Conservation (phyloP, 176 grass and related monocot species). For the Aegilops bicornis region DNA sequence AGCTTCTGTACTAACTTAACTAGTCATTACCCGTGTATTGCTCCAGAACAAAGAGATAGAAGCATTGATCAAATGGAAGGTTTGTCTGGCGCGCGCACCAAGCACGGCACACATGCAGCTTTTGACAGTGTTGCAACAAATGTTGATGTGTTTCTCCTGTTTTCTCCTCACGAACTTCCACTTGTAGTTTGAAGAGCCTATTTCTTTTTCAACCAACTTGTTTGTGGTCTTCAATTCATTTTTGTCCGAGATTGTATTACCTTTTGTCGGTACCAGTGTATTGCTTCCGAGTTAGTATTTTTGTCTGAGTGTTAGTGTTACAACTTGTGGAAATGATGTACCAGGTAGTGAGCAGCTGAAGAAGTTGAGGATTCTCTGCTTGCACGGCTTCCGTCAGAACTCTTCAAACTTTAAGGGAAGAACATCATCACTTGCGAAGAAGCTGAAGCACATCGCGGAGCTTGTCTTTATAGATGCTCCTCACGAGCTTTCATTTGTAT, state of each 20-base stretch:
- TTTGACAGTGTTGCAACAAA: background rate
- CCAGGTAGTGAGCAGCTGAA: constrained; percentile 55
- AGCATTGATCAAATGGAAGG: background rate
- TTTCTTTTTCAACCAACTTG: background rate
- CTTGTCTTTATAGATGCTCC: constrained; percentile 84
- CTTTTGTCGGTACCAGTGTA: too few species aligned
- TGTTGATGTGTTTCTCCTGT: background rate
- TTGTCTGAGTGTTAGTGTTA: background rate
- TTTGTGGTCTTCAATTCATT: background rate
- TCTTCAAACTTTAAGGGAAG: constrained; percentile 90
- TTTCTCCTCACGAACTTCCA: too few species aligned
- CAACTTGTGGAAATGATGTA: constrained; percentile 22
- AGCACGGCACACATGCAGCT: background rate
- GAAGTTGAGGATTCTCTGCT: constrained; percentile 79
- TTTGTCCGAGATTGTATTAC: background rate
- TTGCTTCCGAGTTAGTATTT: too few species aligned
- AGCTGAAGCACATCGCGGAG: constrained; percentile 75
- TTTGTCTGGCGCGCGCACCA: background rate
- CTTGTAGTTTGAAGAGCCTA: background rate
- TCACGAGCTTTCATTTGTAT: constrained; percentile 74
- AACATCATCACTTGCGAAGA: constrained; percentile 84
- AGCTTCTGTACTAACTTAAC: background rate
- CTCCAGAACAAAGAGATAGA: background rate
- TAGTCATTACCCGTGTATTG: background rate
- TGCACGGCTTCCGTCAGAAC: constrained; percentile 97